Base-by-base conservation (phyloP, 805 yeast genomes). In the Schizosaccharomyces japonicus region DNA sequence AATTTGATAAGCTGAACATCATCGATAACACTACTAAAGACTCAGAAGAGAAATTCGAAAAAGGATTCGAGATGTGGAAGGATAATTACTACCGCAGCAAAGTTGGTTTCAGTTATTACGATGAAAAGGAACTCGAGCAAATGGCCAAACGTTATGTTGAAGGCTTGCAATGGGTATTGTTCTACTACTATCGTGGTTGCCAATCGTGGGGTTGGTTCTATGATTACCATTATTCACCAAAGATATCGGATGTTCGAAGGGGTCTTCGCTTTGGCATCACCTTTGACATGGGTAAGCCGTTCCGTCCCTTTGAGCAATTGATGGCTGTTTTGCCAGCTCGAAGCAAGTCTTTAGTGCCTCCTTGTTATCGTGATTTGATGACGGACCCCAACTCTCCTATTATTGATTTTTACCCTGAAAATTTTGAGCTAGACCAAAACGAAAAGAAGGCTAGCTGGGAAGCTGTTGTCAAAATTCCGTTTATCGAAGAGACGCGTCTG, bases 371-470 rank as follows among this genome's bases (percentile, higher is more conserved):
- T 7, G 49, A 76, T 2, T 67, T 90, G 52, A 85, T 90, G 94
- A 75, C 77, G 11, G 94, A 85, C 50, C 76, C 75, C 42, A 68
- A 69, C 42, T 85, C 95, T 5, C 93, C 95, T 26, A 83, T 90
- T 53, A 70, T 70, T 49, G 95, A 84, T 56, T 84, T 83, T 57
- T 90, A 90, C 58, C 98, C 98, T 2, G 69, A 71, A 50, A 82
- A 81, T 50, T 94, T 87, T 49, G 81, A 76, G 47, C 69, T 81
- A 31, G 98, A 90, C 64, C 70, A 75, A 72, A 90, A 90, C 59
- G 98, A 96, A 40, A 90, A 90, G 60, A 81, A 84, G 49, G 93
- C 90, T 1, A 78, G 83, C 46, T 90, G 98, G 98, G 96, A 90
- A 64, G 95, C 95, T 8, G 95, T 90, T 49, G 94, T 90, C 5